These are phyloP conservation scores for Fusarium equiseti DNA, from an alignment of 2,329 filamentous ascomycete species.

Conservation along the genomic window DNA sequence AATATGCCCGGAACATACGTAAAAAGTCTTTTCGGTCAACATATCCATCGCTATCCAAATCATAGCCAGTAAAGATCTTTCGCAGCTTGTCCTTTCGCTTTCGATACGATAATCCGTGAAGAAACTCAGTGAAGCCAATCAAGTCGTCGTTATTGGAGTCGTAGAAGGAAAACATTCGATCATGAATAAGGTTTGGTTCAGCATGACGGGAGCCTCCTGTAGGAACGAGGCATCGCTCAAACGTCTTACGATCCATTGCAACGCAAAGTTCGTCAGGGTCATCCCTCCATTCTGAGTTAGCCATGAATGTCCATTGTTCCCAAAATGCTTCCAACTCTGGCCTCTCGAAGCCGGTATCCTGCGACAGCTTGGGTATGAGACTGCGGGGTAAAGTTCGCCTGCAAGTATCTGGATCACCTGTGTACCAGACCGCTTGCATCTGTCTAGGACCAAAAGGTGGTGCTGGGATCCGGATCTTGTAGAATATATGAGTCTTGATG, in stretches of 20 bases:
- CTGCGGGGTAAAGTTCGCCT: constrained; percentile 73
- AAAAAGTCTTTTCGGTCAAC: constrained; percentile 89
- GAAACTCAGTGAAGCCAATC: constrained; percentile 92
- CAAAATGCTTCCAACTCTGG: constrained; percentile 92
- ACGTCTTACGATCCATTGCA: constrained; percentile 92
- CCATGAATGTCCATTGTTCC: constrained; percentile 97
- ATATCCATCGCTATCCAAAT: constrained; percentile 88
- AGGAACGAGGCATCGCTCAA: constrained; percentile 89
- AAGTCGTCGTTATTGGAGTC: constrained; percentile 89
- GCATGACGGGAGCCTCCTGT: constrained; percentile 83
- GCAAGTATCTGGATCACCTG: constrained; percentile 82
- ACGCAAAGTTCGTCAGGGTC: constrained; percentile 83
- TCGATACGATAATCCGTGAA: constrained; percentile 81
- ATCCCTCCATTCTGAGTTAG: constrained; percentile 83
- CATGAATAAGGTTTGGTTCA: constrained; percentile 89
- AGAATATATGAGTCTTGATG: constrained; percentile 93
- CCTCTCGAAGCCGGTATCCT: constrained; percentile 82
- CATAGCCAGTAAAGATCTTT: constrained; percentile 88
- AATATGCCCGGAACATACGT: constrained; percentile 92
- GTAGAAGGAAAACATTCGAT: constrained; percentile 97
- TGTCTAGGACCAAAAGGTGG: constrained; percentile 85
- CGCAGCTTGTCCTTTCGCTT: constrained; percentile 76
- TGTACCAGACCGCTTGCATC: constrained; percentile 87
- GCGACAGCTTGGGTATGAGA: constrained; percentile 75
- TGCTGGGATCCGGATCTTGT: constrained; percentile 92